These are phyloP conservation scores for Scheffersomyces cryptocercus DNA, from an alignment of 1,139 yeast genomes.

Conservation along the genomic window DNA sequence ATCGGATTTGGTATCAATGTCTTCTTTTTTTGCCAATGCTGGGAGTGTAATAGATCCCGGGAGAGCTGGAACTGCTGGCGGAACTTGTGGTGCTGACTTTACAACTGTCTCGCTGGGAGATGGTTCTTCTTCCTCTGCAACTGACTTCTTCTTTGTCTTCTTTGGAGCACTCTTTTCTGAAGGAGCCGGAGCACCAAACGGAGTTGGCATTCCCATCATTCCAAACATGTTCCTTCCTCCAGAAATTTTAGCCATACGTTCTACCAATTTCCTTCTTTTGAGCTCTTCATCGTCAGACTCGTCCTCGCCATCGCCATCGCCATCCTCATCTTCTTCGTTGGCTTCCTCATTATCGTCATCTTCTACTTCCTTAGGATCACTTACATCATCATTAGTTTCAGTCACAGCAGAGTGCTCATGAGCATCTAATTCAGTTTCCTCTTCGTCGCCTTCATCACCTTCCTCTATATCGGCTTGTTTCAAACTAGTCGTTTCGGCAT, in stretches of 20 bases:
- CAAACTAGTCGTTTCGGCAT: background rate
- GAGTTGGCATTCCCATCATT: conserved; percentile 69
- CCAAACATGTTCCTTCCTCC: conserved; percentile 91
- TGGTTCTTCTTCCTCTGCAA: background rate
- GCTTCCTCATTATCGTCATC: conserved; percentile 13
- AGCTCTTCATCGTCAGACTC: conserved; percentile 74
- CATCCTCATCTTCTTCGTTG: conserved; percentile 20
- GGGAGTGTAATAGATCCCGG: conserved; percentile 5
- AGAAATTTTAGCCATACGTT: conserved; percentile 93
- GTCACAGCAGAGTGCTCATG: background rate
- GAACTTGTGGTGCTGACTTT: background rate
- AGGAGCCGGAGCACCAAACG: conserved; percentile 49
- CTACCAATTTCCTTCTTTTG: conserved; percentile 76
- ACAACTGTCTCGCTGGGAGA: background rate
- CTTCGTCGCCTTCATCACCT: conserved; percentile 5
- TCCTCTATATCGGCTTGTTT: conserved; percentile 3
- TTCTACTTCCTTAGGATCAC: conserved; percentile 11
- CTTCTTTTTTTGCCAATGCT: background rate
- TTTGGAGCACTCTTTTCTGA: conserved; percentile 14
- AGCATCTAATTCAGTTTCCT: conserved; percentile 3
- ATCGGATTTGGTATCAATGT: too few relatives aligned
- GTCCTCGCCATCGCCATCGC: conserved; percentile 24
- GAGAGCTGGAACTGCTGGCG: conserved; percentile 8
- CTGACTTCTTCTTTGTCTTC: conserved; percentile 9
- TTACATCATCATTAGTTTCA: conserved; percentile 6